Evolutionary conservation across 345 rosid genomes (phyloP), one percentile per base, ranked within the genome.

Genomic region (Rubroshorea leprosula): DNA sequence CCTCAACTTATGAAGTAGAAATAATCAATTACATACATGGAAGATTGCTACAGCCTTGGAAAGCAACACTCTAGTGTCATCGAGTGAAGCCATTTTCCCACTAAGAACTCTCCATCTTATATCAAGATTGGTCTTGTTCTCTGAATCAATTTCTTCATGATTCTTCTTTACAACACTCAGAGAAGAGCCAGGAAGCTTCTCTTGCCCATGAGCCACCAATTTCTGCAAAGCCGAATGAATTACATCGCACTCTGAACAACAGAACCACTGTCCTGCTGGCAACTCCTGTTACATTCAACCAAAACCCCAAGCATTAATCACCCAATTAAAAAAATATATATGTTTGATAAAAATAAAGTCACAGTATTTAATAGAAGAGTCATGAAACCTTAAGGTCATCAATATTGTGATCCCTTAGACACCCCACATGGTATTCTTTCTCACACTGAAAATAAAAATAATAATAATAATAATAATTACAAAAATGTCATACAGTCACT

Each of bases 381-480:
- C 51, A 21, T 52, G 46, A 57, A 55, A 89, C 98, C 98, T 86
- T 71, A 55, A 92, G 86, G 73, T 86, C 88, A 53, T 77, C 84
- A 70, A 89, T 80, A 35, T 84, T 67, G 70, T 80, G 84, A 27
- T 86, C 96, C 76, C 78, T 86, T 72, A 92, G 70, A 72, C 98
- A 92, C 74, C 96, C 92, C 59, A 92, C 91, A 57, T 92, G 98
- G 68, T 73, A 89, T 74, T 92, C 98, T 79, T 79, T 86, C 81
- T 92, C 98, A 63, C 98, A 92, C 97, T 86, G 70, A 58, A 41
- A 52, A 56, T 35, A 51, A 23, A 54, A 21, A 38, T 35, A 71
- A 13, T 47, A 58, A 26, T 53, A 53, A 59, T 26, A 6, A 20
- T 35, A 12, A 50, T 13, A 45, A 51, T 52, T 23, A 17, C 21